Conservation (phyloP, 768 basidiomycete genomes). For the Russula vinacea region DNA sequence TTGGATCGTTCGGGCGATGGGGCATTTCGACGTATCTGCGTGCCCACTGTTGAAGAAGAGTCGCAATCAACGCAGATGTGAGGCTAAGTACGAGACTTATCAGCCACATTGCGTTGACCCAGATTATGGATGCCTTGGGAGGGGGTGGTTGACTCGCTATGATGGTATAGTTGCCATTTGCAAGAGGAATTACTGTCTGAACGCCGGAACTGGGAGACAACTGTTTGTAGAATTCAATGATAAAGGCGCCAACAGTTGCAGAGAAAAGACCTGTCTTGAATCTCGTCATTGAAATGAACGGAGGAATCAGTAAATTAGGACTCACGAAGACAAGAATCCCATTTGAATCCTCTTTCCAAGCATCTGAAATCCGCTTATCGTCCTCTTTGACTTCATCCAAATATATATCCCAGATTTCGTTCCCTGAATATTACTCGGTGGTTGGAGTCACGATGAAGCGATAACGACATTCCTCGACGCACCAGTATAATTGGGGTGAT, state of each 20-base stretch:
- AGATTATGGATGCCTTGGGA: neutral
- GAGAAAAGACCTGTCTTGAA: neutral
- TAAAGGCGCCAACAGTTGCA: neutral
- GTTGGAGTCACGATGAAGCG: too few relatives aligned
- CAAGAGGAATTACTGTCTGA: neutral
- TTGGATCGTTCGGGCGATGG: neutral
- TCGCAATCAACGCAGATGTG: neutral
- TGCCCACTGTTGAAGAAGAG: neutral
- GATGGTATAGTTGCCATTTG: neutral
- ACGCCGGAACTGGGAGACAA: neutral
- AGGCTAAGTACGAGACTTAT: neutral
- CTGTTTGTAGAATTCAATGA: neutral
- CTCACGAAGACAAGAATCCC: neutral
- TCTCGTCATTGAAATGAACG: neutral
- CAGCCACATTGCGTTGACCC: neutral
- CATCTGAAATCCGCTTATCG: neutral
- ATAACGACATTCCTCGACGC: too few relatives aligned
- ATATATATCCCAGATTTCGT: neutral
- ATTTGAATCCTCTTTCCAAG: neutral
- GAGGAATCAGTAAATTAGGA: neutral
- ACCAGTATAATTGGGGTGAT: too few relatives aligned
- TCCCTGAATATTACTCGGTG: neutral
- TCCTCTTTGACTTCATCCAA: neutral
- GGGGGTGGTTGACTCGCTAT: neutral
- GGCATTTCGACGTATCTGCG: neutral